These are phyloP conservation scores for Porpolomopsis calyptriformis DNA, from an alignment of 768 basidiomycete species.

Conservation along the genomic window DNA sequence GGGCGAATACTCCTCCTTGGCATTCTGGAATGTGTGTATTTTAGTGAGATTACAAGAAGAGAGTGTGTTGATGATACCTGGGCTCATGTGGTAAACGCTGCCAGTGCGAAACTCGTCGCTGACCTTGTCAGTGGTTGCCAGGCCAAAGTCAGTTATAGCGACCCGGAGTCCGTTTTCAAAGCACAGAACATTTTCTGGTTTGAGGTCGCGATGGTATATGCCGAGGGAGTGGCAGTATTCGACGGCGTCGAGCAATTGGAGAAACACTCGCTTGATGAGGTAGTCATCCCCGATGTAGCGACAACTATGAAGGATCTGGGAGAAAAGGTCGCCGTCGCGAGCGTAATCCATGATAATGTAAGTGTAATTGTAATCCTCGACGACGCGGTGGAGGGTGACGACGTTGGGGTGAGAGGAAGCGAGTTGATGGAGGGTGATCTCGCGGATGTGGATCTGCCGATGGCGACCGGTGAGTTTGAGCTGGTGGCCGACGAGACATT, in stretches of 20 bases:
- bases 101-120: constrained; percentile 90
- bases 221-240: constrained; percentile 86
- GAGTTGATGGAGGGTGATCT: constrained; percentile 73
- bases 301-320: constrained; percentile 70
- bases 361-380: constrained; percentile 72
- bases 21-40: constrained; percentile 53
- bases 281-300: constrained; percentile 77
- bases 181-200: constrained; percentile 93
- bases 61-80: constrained; percentile 43
- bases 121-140: constrained; percentile 77
- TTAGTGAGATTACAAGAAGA: constrained; percentile 6
- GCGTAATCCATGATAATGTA: constrained; percentile 94
- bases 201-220: constrained; percentile 94
- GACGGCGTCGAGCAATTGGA: constrained; percentile 89
- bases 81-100: constrained; percentile 98
- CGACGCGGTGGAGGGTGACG: constrained; percentile 79
- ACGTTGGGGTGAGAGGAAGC: constrained; percentile 70
- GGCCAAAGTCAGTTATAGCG: constrained; percentile 90
- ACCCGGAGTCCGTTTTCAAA: constrained; percentile 67
- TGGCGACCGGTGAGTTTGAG: constrained; percentile 39
- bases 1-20: constrained; percentile 62
- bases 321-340: constrained; percentile 82
- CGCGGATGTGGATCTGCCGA: constrained; percentile 73
- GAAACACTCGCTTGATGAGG: constrained; percentile 82
- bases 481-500: constrained; percentile 62